Conservation (phyloP, 768 basidiomycete genomes). For the Dioszegia hungarica region DNA sequence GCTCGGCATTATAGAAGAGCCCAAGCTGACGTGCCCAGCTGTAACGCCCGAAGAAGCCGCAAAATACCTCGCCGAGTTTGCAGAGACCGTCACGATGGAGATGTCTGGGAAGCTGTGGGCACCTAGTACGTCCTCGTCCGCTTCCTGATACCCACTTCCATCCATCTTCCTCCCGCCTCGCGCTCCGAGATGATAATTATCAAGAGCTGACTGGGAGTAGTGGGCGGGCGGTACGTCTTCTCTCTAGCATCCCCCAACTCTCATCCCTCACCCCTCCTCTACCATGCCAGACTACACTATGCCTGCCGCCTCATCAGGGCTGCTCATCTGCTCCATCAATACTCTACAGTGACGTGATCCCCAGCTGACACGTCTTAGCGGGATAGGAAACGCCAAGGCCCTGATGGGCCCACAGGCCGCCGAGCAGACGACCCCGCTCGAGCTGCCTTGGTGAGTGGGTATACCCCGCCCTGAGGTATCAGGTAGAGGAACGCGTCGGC, state of each 20-base stretch:
- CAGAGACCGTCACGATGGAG: slow-evolving; percentile 46
- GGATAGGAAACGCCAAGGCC: slow-evolving; percentile 45
- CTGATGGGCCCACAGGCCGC: slow-evolving; percentile 15
- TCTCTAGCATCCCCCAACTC: no score
- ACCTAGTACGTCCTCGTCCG: no score
- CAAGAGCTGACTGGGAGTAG: not conserved
- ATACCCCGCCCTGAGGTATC: not conserved
- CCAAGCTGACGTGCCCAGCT: slow-evolving; percentile 44
- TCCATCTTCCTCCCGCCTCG: not conserved
- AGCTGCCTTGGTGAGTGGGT: slow-evolving; percentile 18
- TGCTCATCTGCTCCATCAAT: no score
- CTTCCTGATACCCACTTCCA: no score
- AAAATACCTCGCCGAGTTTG: slow-evolving; percentile 50
- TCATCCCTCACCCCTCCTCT: no score
- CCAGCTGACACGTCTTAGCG: slow-evolving; percentile 37
- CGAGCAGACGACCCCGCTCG: slow-evolving; percentile 12
- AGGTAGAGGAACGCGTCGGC: no score
- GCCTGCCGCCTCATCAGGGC: no score
- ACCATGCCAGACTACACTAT: no score
- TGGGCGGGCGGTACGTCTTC: slow-evolving; percentile 14
- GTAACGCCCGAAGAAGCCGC: slow-evolving; percentile 54
- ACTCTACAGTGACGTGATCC: no score
- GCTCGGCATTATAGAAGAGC: no score
- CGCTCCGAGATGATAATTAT: not conserved
- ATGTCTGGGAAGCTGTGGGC: slow-evolving; percentile 54